Evolutionary conservation across 257 asterid species (phyloP), one percentile per base, ranked within the genome.

Genomic region (Craterostigma plantagineum): DNA sequence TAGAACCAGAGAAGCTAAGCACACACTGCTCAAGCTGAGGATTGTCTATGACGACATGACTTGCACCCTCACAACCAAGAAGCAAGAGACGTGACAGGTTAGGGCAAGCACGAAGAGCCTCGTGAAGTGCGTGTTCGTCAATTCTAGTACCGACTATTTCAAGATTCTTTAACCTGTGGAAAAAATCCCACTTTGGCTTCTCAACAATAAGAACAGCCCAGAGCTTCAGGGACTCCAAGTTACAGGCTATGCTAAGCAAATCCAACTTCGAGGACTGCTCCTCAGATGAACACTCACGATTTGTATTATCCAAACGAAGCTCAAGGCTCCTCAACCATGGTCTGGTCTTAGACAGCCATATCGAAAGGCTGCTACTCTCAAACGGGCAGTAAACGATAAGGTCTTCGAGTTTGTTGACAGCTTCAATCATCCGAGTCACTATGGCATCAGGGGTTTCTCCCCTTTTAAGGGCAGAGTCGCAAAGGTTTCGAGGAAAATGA

Each of bases 101-200:
- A 13, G 99, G 96, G 45, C 92, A 84, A 49, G 87, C 81, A 11
- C 37, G 59, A 9, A 91, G 82, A 9, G 79, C 92, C 18, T 53
- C 67, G 16, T 46, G 36, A 33, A 91, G 71, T 4, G 80, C 81
- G 10, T 50, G 51, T 11, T 80, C 94, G 63, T 80, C 81, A 64
- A 70, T 67, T 55, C 79, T 65, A n/a, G 94, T 92, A 30, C 94
- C 99, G 4, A 91, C 93, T 2, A 91, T 91, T 73, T 90, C 94
- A 46, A 90, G 94, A 75, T 62, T 80, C 45, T 56, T 69, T 10
- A 84, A 94, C 61, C 68, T 69, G 18, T 55, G 59, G 46, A 91
- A 84, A 46, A 62, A 61, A 34, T 75, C 79, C 99, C 99, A 91
- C 13, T 73, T 78, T 0, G 96, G 99, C 35, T 91, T 49, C 55